Evolutionary conservation across 2,329 filamentous ascomycete genomes (phyloP), one percentile per base, ranked within the genome.

Genomic region (Gnomoniopsis smithogilvyi): DNA sequence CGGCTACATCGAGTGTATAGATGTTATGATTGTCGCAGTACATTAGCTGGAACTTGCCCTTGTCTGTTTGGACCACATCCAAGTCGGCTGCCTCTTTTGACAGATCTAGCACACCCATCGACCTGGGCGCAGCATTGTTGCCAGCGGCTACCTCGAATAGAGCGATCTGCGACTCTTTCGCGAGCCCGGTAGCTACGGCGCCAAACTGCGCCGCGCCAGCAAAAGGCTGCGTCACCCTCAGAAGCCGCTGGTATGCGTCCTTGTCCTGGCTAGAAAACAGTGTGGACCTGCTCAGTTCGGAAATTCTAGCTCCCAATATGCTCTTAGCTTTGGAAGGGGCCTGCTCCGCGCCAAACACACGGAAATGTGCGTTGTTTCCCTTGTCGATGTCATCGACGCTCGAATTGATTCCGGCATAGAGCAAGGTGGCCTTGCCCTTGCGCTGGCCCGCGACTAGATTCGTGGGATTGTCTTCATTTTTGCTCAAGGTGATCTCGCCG

Each of bases 391-490:
- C 87, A 6, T 81, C 82, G 50, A 86, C 80, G 60, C 88, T 89
- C 60, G 91, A 92, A 72, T 96, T 97, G 75, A 96, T 88, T 56
- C 92, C 92, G 26, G 92, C 91, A 64, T 90, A 87, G 8, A 85
- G 75, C 46, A 83, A 70, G 6, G 83, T 83, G 54, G 70, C 76
- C 67, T 80, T 86, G 53, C 77, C 78, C 73, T 77, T 83, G 73
- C 68, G 81, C 69, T 76, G 82, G 64, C 91, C 86, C 54, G 89
- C 84, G 46, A 87, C 91, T 52, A 97, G 80, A 56, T 90, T 93
- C 64, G 89, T 92, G 60, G 96, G 91, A 58, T 90, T 96, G 74
- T 98, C 94, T 76, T 97, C 93, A 69, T 93, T 86, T 66, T 86
- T 83, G 62, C 90, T 90, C 51, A 96, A 85, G 60, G 92, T 86